These are phyloP conservation scores for Pelargonium exstipulatum DNA, from an alignment of 441 rosid species.

Conservation along the genomic window DNA sequence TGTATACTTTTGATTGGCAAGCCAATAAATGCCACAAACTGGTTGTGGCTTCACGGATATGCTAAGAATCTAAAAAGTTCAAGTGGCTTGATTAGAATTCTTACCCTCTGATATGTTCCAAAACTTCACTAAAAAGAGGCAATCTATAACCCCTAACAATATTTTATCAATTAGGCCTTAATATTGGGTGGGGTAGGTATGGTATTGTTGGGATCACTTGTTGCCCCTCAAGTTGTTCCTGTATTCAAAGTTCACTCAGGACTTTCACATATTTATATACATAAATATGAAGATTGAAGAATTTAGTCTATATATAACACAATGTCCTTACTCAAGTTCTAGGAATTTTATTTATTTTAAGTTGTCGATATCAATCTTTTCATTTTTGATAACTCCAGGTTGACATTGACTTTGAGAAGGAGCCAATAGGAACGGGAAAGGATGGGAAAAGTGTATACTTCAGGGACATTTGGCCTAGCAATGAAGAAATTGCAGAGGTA, in stretches of 20 bases:
- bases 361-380: background rate
- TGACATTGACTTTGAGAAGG: constrained; percentile 58
- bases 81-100: no score
- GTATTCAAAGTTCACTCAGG: background rate
- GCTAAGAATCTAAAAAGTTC: no score
- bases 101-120: no score
- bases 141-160: no score
- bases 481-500: constrained; percentile 53
- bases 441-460: constrained; percentile 45
- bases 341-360: background rate
- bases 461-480: constrained; percentile 56
- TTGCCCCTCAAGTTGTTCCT: background rate
- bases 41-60: no score
- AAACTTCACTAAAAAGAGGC: no score
- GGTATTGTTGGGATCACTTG: background rate
- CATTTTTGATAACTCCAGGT: constrained; percentile 30
- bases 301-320: background rate
- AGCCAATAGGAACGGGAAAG: constrained; percentile 45
- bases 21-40: no score
- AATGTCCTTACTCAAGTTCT: background rate
- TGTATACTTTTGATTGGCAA: background rate
- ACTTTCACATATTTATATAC: no score
- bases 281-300: background rate
- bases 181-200: background rate
- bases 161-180: background rate